A percentile compares a stretch with the other conserved stretches of the same genome.
Conservation (phyloP, 228 moss, liverwort and hornwort genomes). For the Sphagnum magellanicum region DNA sequence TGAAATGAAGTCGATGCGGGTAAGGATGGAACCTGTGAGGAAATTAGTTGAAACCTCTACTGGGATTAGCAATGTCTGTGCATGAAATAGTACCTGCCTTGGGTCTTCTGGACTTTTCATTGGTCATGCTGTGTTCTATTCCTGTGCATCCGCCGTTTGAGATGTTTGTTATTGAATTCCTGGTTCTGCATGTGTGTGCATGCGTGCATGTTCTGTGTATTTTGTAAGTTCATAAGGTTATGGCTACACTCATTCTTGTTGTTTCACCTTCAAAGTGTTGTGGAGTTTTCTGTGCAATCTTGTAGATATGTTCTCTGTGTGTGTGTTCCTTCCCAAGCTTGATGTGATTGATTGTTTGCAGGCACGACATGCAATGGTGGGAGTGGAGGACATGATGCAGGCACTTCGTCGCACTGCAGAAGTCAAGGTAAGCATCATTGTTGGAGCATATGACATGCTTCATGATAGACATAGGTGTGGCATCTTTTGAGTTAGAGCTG, state of each 20-base stretch:
- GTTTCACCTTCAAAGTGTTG: too few species aligned
- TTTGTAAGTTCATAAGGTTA: not conserved
- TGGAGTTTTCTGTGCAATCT: too few species aligned
- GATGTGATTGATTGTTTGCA: slow-evolving; percentile 15
- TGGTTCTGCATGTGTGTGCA: not conserved
- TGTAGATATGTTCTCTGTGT: not conserved
- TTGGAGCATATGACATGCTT: slow-evolving; percentile 2
- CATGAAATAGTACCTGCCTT: too few species aligned
- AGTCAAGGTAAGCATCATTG: slow-evolving; percentile 23
- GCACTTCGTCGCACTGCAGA: slow-evolving; percentile 63
- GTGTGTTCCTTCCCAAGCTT: not conserved
- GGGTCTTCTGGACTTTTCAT: too few species aligned
- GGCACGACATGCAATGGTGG: slow-evolving; percentile 85
- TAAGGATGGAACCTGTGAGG: slow-evolving; percentile 7
- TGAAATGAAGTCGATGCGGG: slow-evolving; percentile 97
- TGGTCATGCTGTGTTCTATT: too few species aligned
- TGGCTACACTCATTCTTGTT: too few species aligned
- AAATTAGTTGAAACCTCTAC: too few species aligned
- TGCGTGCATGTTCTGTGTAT: not conserved
- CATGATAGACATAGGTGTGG: not conserved
- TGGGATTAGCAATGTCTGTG: too few species aligned
- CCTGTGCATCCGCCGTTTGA: not conserved
- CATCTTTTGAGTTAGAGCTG: not conserved
- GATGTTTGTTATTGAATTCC: not conserved
- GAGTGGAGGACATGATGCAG: slow-evolving; percentile 81